Evolutionary conservation across 2,329 filamentous ascomycete genomes (phyloP).

Genomic region (Phialophora expanda): DNA sequence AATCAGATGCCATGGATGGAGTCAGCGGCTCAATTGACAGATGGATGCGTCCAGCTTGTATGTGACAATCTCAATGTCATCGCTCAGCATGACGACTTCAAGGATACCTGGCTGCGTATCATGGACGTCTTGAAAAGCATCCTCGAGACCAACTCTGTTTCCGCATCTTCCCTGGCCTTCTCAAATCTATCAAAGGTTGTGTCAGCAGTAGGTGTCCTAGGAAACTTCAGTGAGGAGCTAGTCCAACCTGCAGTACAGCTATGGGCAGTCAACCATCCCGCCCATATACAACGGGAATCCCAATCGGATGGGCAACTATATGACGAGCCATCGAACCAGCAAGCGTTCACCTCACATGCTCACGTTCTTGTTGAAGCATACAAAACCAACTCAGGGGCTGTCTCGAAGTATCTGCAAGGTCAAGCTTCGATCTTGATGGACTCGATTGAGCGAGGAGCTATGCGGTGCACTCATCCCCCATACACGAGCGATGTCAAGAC

Average conservation of each 20-base stretch:
- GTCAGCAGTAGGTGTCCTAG: conserved; percentile 15
- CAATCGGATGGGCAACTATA: conserved; percentile 25
- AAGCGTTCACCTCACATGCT: conserved; percentile 39
- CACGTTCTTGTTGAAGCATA: conserved; percentile 31
- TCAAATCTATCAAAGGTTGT: conserved; percentile 29
- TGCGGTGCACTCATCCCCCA: conserved; percentile 35
- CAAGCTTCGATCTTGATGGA: conserved; percentile 23
- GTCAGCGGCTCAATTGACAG: conserved; percentile 28
- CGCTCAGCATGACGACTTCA: conserved; percentile 26
- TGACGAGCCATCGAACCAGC: conserved; percentile 31
- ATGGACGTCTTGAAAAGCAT: conserved; percentile 25
- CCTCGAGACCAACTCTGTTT: conserved; percentile 22
- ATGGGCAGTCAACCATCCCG: conserved; percentile 31
- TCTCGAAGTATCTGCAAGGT: conserved; percentile 22
- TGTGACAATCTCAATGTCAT: conserved; percentile 29
- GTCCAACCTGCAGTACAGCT: conserved; percentile 35
- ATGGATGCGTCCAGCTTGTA: conserved; percentile 30
- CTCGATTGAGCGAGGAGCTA: conserved; percentile 26
- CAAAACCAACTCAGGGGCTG: conserved; percentile 22
- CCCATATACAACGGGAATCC: conserved; percentile 25
- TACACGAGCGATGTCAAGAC: conserved; percentile 40
- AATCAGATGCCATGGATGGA: conserved; percentile 28
- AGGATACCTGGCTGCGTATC: conserved; percentile 31
- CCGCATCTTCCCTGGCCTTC: conserved; percentile 27
- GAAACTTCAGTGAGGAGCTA: conserved; percentile 31